A percentile compares a stretch with the other conserved stretches of the same genome.
phyloP scores from a whole-genome alignment of 495 filamentous ascomycete species.

The Neurospora sublineolata region DNA sequence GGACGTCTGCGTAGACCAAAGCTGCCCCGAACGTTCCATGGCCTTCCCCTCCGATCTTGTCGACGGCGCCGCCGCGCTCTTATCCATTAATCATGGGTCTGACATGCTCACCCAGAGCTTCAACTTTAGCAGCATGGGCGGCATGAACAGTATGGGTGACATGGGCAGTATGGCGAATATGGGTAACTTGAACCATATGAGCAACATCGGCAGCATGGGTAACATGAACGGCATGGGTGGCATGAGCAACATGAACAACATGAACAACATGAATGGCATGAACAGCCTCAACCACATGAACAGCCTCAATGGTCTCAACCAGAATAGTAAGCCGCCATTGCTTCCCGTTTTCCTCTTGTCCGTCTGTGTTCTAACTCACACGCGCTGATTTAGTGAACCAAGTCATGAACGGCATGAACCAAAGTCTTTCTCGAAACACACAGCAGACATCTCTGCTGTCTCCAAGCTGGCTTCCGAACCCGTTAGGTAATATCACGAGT shows the following conservation, averaged over 20 bases:
- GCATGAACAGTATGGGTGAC: neutral
- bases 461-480: conserved; percentile 4
- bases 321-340: neutral
- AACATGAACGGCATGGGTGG: neutral
- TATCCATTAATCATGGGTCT: conserved; percentile 22
- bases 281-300: neutral
- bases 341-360: neutral
- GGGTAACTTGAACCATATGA: neutral
- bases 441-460: conserved; percentile 7
- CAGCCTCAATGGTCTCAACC: neutral
- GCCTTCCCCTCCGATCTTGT: conserved; percentile 13
- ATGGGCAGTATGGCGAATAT: neutral
- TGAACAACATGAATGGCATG: neutral
- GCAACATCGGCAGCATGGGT: neutral
- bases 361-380: conserved; percentile 2
- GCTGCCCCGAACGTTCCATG: conserved; percentile 15
- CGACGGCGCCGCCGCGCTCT: conserved; percentile 22
- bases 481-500: conserved; percentile 17
- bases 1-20: conserved; percentile 25
- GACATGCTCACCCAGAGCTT: conserved; percentile 6
- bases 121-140: neutral
- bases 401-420: conserved; percentile 9
- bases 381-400: neutral
- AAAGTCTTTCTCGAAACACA: conserved; percentile 7
- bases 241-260: neutral